Evolutionary conservation across 1,139 yeast species (phyloP), one percentile per base, ranked within the genome.

Genomic region (Suhomyces bribrorum): DNA sequence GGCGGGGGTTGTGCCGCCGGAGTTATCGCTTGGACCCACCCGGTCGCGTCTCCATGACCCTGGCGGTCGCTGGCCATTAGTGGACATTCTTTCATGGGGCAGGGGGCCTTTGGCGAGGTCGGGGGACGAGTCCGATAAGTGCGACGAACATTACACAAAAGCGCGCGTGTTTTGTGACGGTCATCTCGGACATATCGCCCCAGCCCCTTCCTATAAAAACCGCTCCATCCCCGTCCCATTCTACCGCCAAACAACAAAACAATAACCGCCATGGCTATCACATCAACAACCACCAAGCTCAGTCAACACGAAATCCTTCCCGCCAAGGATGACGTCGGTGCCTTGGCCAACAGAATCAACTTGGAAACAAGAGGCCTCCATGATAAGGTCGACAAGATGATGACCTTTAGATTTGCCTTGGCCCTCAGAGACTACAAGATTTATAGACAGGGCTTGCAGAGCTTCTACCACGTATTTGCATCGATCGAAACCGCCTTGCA

Each of bases 291-390:
- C 36, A 57, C 71, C 44, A 77, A 69, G 48, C 59, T 76, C 39
- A 59, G 69, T 22, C 84, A 76, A 22, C 46, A 43, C 31, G 88
- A 82, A 53, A 75, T 82, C 33, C 72, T 86, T 31, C 95, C 95
- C 1, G 72, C 80, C 14, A 83, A 83, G 43, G 75, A 77, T 24
- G 95, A 86, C 56, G 65, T 82, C 15, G 95, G 92, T 27, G 95
- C 95, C 5, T 69, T 86, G 38, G 95, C 82, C 38, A 86, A 86
- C 72, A 69, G 95, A 56, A 86, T 86, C 54, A 86, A 86, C 59
- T 55, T 59, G 31, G 83, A 79, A 54, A 86, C 95, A 2, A 73
- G 81, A 48, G 61, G 69, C 22, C 71, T 74, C 32, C 96, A 86
- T 64, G 80, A 83, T 57, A 76, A 75, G 49, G 80, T 86, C 43